Evolutionary conservation across 192 early-diverging fungal genomes (phyloP).

Genomic region (Dimargaris verticillata): DNA sequence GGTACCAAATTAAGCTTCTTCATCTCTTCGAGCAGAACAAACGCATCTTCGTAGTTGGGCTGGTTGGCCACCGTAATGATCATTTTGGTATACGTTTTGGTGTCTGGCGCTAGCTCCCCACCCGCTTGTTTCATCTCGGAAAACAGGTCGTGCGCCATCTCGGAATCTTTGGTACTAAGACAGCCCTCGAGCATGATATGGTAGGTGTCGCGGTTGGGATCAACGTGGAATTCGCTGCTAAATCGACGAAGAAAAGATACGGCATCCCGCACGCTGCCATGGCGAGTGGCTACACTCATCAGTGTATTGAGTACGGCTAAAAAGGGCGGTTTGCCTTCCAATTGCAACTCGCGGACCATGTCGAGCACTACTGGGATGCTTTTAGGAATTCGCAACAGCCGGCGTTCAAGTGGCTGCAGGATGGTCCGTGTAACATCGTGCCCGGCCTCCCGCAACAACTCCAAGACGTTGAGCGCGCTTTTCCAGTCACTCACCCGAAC

Average conservation of each 20-base stretch:
- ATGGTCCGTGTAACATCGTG: neutral
- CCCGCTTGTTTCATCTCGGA: neutral
- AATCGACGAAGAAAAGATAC: neutral
- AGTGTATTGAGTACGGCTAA: neutral
- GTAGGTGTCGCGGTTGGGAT: neutral
- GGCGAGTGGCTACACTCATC: neutral
- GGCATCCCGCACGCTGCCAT: conserved; percentile 1
- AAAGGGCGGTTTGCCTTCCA: neutral
- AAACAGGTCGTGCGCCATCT: conserved; percentile 2
- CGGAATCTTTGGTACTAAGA: neutral
- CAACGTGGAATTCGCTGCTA: neutral
- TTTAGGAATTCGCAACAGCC: neutral
- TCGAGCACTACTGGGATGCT: neutral
- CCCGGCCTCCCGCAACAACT: neutral
- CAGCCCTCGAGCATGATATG: neutral
- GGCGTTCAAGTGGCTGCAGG: neutral
- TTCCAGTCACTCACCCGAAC: neutral
- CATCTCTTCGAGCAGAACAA: conserved; percentile 5
- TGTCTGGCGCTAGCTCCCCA: neutral
- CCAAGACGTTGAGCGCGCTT: neutral
- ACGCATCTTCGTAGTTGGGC: neutral
- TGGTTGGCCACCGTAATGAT: neutral
- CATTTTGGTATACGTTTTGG: neutral
- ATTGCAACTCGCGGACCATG: neutral
- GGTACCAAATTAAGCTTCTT: neutral